These are phyloP conservation scores for Aleurites moluccanus DNA, from an alignment of 441 rosid genomes.

Conservation along the genomic window DNA sequence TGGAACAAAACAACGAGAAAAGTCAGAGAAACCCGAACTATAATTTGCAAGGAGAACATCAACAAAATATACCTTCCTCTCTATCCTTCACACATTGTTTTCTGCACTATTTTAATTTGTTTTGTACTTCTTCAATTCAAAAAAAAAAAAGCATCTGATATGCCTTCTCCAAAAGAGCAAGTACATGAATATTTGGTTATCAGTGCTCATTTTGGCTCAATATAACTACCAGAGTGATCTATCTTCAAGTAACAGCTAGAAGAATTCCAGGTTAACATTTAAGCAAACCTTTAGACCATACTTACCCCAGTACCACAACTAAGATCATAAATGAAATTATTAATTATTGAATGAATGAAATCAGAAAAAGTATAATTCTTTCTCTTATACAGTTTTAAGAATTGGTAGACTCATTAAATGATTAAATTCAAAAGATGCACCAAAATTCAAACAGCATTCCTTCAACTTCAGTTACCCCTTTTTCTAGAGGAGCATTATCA, in stretches of 20 bases:
- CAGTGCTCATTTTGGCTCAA: neutral
- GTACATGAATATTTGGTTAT: neutral
- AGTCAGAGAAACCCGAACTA: constrained; percentile 1
- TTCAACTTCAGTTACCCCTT: neutral
- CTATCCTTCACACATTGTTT: neutral
- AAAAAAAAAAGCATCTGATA: neutral
- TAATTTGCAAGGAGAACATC: neutral
- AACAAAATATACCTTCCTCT: neutral
- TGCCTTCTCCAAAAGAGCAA: neutral
- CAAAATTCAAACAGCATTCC: neutral
- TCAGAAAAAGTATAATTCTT: neutral
- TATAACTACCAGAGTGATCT: neutral
- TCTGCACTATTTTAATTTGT: neutral
- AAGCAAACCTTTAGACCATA: neutral
- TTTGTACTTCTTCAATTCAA: neutral
- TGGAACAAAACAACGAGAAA: neutral
- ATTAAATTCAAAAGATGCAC: neutral
- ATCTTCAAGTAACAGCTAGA: neutral
- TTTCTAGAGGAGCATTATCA: neutral
- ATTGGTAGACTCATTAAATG: neutral
- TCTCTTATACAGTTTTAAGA: neutral
- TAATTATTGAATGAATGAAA: neutral
- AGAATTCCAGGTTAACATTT: neutral
- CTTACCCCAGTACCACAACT: neutral
- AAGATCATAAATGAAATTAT: neutral